phyloP scores from a whole-genome alignment of 2,329 filamentous ascomycete species.

The Cladophialophora carrionii region DNA sequence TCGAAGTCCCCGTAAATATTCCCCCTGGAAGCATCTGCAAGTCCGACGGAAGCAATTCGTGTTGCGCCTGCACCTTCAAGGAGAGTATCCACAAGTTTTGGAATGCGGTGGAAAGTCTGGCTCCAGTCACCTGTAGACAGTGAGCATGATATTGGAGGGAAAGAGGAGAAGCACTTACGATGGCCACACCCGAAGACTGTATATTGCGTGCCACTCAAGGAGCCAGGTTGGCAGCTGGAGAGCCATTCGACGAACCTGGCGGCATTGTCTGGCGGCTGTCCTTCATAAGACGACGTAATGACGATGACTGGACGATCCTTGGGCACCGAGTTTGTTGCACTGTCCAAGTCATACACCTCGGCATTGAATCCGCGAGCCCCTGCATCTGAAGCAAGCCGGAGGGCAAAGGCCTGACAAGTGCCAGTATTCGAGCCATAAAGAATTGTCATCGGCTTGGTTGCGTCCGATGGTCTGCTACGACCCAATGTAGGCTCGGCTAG shows the following conservation, averaged over 20 bases:
- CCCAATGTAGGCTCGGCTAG: slow-evolving; percentile 36
- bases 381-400: slow-evolving; percentile 55
- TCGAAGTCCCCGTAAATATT: slow-evolving; percentile 72
- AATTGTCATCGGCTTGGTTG: slow-evolving; percentile 57
- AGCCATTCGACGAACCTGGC: slow-evolving; percentile 71
- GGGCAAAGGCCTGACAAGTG: slow-evolving; percentile 71
- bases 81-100: slow-evolving; percentile 62
- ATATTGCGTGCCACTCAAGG: slow-evolving; percentile 62
- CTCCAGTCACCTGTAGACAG: slow-evolving; percentile 46
- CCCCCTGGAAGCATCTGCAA: slow-evolving; percentile 62
- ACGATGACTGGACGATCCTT: slow-evolving; percentile 64
- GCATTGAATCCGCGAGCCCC: slow-evolving; percentile 54
- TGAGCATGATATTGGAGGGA: slow-evolving; percentile 2
- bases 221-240: slow-evolving; percentile 54
- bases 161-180: slow-evolving; percentile 36
- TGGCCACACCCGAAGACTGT: slow-evolving; percentile 72
- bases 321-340: slow-evolving; percentile 63
- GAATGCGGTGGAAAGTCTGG: slow-evolving; percentile 67
- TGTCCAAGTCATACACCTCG: slow-evolving; percentile 61
- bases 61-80: slow-evolving; percentile 56
- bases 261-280: slow-evolving; percentile 73
- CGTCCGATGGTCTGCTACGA: not conserved
- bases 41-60: slow-evolving; percentile 56
- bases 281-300: slow-evolving; percentile 73
- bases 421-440: slow-evolving; percentile 74